Base-by-base conservation (phyloP, 768 basidiomycete genomes). In the Rhizopogon sp. region DNA sequence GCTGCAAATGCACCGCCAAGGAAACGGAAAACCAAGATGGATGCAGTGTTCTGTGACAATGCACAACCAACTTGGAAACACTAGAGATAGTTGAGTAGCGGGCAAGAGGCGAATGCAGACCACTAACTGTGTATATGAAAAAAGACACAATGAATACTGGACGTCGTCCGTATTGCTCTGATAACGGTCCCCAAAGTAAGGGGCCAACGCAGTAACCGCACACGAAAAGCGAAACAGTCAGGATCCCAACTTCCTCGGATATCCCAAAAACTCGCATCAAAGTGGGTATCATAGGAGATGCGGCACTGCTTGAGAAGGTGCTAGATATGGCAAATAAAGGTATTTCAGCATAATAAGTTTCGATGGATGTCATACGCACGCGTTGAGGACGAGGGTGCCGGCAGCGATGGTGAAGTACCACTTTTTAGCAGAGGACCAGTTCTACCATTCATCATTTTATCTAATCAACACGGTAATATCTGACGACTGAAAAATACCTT, bases 1-100 rank as follows among this genome's bases (percentile, higher is more conserved):
- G 84, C 79, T 17, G 87, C 87, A 59, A 87, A 89, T 2, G 74
- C 72, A 11, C 89, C 88, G 1, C 82, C 79, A n/a, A 90, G 65
- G 64, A 90, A 85, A 20, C 90, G 80, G 60, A 87, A 82, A 16
- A 86, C 62, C 11, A 92, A 73, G n/a, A 91, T 66, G 4, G 84
- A 79, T 6, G 74, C 76, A 1, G 81, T 81, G 66, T 87, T 89
- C 39, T 74, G 69, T 0, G 84, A 72, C 3, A 88, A 70, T 0
- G 88, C 87, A 39, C 77, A 77, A 29, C 79, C 88, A 28, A 87
- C 65, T 72, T 84, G 82, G 63, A 87, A 87, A 40, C 74, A 69
- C 82, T 82, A 40, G 13, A 28, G 42, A 53, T 10, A 51, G 55
- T 42, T 55, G 39, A 50, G 40, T 43, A 40, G 29, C 44, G 17